Evolutionary conservation across 2,329 filamentous ascomycete species (phyloP).

Genomic region (Colletotrichum musae): DNA sequence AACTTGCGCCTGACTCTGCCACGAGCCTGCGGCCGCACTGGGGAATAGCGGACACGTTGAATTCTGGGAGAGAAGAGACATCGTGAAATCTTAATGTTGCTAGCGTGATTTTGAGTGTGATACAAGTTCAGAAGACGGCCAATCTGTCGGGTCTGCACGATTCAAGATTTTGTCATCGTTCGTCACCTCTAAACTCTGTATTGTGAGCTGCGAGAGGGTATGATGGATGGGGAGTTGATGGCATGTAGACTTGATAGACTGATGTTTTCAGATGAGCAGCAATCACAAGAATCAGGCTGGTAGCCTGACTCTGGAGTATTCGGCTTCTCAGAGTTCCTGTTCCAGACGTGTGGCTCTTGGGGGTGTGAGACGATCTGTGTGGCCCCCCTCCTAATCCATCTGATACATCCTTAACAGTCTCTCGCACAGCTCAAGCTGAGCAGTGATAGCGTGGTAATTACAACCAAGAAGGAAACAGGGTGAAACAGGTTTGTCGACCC

Average conservation of each 20-base stretch:
- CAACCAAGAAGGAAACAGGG: background rate
- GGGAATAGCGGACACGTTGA: no score
- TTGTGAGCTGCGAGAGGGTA: background rate
- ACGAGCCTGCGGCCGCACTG: background rate
- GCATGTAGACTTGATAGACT: slow-evolving; percentile 12
- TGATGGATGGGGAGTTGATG: slow-evolving; percentile 5
- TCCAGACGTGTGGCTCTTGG: slow-evolving; percentile 27
- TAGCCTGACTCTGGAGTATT: slow-evolving; percentile 23
- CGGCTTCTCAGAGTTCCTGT: slow-evolving; percentile 38
- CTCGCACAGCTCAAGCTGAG: background rate
- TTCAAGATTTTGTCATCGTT: background rate
- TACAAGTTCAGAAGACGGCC: background rate
- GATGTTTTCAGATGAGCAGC: slow-evolving; percentile 27
- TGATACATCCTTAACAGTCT: background rate
- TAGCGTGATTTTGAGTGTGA: background rate
- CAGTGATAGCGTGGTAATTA: slow-evolving; percentile 6
- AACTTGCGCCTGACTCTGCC: background rate
- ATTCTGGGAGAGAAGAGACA: no score
- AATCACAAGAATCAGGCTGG: slow-evolving; percentile 9
- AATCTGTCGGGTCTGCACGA: background rate
- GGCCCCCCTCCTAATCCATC: background rate
- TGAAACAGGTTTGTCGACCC: slow-evolving; percentile 32
- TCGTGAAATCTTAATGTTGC: background rate
- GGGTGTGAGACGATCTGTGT: slow-evolving; percentile 23
- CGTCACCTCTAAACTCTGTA: slow-evolving; percentile 1